A percentile compares a stretch with the other conserved stretches of the same genome.
phyloP scores from a whole-genome alignment of 768 basidiomycete genomes.

The Auricularia sp. region DNA sequence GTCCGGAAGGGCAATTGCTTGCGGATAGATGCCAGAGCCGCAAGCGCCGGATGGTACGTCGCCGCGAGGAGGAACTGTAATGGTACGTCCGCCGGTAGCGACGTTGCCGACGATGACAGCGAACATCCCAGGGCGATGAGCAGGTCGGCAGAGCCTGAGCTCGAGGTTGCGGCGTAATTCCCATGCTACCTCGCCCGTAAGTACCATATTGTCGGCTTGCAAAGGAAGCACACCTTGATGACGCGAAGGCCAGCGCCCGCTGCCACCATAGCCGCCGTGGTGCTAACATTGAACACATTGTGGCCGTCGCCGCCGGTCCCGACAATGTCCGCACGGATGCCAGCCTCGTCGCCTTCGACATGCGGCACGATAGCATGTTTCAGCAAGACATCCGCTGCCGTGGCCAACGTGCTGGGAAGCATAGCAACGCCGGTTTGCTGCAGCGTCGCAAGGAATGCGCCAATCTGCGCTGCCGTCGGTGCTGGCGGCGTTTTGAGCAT shows the following conservation, averaged over 20 bases:
- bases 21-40: conserved; percentile 72
- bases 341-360: conserved; percentile 42
- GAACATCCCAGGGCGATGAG: conserved; percentile 72
- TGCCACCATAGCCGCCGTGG: conserved; percentile 86
- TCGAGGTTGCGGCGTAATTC: conserved; percentile 81
- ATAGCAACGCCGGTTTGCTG: conserved; percentile 73
- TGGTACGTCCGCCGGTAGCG: conserved; percentile 42
- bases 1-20: conserved; percentile 87
- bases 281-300: conserved; percentile 95
- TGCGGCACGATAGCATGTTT: conserved; percentile 54
- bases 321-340: conserved; percentile 56
- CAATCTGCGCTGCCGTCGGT: conserved; percentile 65
- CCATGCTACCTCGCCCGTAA: conserved; percentile 58
- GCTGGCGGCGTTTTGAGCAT: conserved; percentile 51
- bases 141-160: conserved; percentile 90
- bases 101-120: conserved; percentile 52
- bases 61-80: conserved; percentile 93
- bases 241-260: conserved; percentile 91
- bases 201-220: neutral
- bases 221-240: conserved; percentile 55
- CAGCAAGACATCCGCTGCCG: conserved; percentile 66
- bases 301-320: conserved; percentile 94
- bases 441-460: conserved; percentile 80
- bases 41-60: conserved; percentile 84
- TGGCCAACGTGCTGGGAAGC: conserved; percentile 65